These are phyloP conservation scores for Adiantum capillusveneris DNA, from an alignment of 75 land plant genomes.

Conservation along the genomic window DNA sequence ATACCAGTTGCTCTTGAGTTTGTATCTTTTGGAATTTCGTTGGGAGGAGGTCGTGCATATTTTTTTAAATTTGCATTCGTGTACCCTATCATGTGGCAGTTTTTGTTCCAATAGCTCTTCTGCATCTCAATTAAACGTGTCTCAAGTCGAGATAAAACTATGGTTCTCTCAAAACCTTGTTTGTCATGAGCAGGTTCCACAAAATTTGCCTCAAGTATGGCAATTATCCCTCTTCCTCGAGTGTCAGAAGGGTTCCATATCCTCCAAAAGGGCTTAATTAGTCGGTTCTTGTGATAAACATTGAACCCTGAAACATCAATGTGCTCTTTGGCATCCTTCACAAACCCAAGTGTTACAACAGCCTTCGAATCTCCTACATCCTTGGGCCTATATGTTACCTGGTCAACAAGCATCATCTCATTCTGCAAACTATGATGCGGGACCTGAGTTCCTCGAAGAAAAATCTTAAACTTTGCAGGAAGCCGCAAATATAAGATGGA, in stretches of 20 bases:
- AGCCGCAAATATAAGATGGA: slow-evolving; percentile 27
- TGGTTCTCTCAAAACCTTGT: slow-evolving; percentile 92
- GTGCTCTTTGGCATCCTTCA: slow-evolving; percentile 85
- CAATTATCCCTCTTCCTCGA: slow-evolving; percentile 89
- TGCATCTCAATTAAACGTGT: slow-evolving; percentile 64
- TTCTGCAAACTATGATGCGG: slow-evolving; percentile 70
- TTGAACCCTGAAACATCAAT: slow-evolving; percentile 94
- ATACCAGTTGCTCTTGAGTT: too few species aligned
- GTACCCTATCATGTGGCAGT: not conserved
- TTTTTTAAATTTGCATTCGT: not conserved
- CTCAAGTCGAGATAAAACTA: slow-evolving; percentile 73
- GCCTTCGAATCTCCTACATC: slow-evolving; percentile 34
- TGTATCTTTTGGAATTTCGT: too few species aligned
- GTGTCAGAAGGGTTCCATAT: slow-evolving; percentile 87
- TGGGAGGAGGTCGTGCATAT: too few species aligned
- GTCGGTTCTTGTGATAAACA: slow-evolving; percentile 93
- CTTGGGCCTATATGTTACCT: slow-evolving; percentile 63
- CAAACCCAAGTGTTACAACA: slow-evolving; percentile 80
- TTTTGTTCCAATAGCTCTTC: slow-evolving; percentile 57
- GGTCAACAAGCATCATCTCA: slow-evolving; percentile 64
- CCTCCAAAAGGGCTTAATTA: slow-evolving; percentile 96
- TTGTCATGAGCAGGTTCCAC: slow-evolving; percentile 99
- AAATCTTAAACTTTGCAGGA: slow-evolving; percentile 45
- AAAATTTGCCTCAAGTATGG: slow-evolving; percentile 85
- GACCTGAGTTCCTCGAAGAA: slow-evolving; percentile 74